Percentiles rank a stretch among this genome's conserved stretches.
Conservation (phyloP, 2,329 filamentous ascomycete genomes). For the Penicillium occitanis region DNA sequence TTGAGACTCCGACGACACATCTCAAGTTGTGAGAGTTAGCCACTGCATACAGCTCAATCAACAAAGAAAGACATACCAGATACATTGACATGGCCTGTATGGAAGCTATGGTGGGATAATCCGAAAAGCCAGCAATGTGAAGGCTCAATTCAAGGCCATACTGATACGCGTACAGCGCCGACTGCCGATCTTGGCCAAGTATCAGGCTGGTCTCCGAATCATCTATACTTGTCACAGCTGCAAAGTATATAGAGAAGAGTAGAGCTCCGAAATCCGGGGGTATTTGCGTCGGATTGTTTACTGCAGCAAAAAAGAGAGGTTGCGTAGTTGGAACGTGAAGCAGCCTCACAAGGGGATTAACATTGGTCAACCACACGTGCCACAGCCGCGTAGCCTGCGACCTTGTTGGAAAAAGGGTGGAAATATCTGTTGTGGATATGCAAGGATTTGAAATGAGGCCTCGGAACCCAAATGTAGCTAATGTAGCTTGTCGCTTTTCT, state of each 20-base stretch:
- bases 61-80: constrained; percentile 30
- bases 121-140: constrained; percentile 42
- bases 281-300: constrained; percentile 26
- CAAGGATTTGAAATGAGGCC: constrained; percentile 28
- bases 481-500: constrained; percentile 19
- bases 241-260: constrained; percentile 33
- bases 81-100: constrained; percentile 41
- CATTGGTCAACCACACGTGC: constrained; percentile 31
- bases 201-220: constrained; percentile 25
- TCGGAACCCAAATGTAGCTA: constrained; percentile 26
- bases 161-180: constrained; percentile 27
- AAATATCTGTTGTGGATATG: constrained; percentile 21
- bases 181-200: constrained; percentile 20
- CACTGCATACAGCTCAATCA: not conserved
- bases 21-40: constrained; percentile 15
- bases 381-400: constrained; percentile 31
- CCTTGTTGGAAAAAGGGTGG: constrained; percentile 25
- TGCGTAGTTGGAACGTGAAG: constrained; percentile 33
- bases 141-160: constrained; percentile 41
- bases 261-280: constrained; percentile 27
- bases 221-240: constrained; percentile 24
- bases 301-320: constrained; percentile 31
- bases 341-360: constrained; percentile 32
- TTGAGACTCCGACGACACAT: constrained; percentile 27
- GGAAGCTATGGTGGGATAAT: constrained; percentile 38